Evolutionary conservation across 2,329 filamentous ascomycete species (phyloP), one percentile per base, ranked within the genome.

Genomic region (Arthrobotrys megalospora): DNA sequence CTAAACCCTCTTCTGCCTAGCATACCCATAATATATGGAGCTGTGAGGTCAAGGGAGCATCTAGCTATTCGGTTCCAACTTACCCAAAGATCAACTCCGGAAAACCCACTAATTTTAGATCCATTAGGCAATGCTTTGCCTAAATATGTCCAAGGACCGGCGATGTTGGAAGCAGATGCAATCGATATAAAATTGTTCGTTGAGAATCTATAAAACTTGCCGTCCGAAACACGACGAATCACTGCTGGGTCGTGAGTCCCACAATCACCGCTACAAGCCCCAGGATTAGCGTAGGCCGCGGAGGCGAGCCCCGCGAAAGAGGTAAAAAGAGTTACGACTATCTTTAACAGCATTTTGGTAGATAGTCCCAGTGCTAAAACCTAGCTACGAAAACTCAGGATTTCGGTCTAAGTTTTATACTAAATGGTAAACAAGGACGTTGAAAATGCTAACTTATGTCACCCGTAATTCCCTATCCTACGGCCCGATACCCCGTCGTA

Each of bases 141-240:
- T 32, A 83, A 79, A 79, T 84, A 84, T 0, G 83, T 85, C 86
- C 86, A 87, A 6, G 85, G 85, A 0, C 85, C 86, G 3, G 80
- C 81, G 58, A 86, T 69, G 7, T 82, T 81, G n/a, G 81, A 78
- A 1, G 85, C 82, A 21, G 84, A 85, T 70, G 83, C 83, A 70
- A 86, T 85, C 62, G 83, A 83, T 79, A 86, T 85, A 53, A 82
- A 82, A 80, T 83, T 83, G 36, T 84, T 84, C 6, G 86, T 86
- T 36, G 83, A 84, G 82, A 86, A 86, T 68, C 85, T 83, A 82
- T 86, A 86, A 80, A 85, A 86, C 16, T 81, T 83, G 47, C 85
- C 85, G 55, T 86, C 85, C 12, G 83, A 84, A 53, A 81, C 58
- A 19, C 85, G 84, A 36, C 83, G 83, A 77, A 86, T 82, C 32